A percentile compares a stretch with the other conserved stretches of the same genome.
Conservation (phyloP, 1,284 basidiomycete genomes). For the Naganishia sp. region DNA sequence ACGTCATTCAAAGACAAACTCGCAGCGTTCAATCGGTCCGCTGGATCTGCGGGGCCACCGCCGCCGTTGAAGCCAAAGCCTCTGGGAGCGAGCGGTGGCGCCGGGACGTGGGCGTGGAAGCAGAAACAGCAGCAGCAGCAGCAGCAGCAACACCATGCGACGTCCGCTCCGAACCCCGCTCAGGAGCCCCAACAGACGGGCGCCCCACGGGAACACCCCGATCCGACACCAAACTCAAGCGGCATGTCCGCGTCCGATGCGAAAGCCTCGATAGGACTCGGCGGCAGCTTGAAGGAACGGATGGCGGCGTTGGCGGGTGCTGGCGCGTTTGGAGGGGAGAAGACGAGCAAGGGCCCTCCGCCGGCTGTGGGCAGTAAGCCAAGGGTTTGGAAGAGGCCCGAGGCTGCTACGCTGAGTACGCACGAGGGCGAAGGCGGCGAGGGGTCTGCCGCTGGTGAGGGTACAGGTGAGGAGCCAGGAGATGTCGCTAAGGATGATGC, state of each 20-base stretch:
- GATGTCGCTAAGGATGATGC: slow-evolving; percentile 44
- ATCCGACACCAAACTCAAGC: slow-evolving; percentile 21
- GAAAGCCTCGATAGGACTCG: slow-evolving; percentile 68
- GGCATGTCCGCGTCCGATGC: slow-evolving; percentile 80
- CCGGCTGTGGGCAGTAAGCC: slow-evolving; percentile 68
- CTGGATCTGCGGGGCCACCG: slow-evolving; percentile 52
- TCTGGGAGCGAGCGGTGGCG: slow-evolving; percentile 54
- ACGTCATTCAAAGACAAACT: slow-evolving; percentile 54
- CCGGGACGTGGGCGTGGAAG: slow-evolving; percentile 55
- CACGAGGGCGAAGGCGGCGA: no score
- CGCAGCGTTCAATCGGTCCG: slow-evolving; percentile 51
- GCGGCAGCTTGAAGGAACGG: slow-evolving; percentile 77
- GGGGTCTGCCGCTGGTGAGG: not conserved
- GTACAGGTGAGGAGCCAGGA: slow-evolving; percentile 33
- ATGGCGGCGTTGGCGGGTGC: slow-evolving; percentile 84
- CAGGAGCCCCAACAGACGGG: slow-evolving; percentile 34
- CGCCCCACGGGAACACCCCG: slow-evolving; percentile 16
- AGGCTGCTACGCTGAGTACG: slow-evolving; percentile 39
- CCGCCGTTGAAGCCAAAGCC: slow-evolving; percentile 67
- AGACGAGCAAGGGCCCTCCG: slow-evolving; percentile 53
- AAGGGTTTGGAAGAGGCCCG: slow-evolving; percentile 69
- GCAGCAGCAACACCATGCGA: slow-evolving; percentile 5
- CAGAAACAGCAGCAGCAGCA: slow-evolving; percentile 46
- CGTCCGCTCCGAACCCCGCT: not conserved
- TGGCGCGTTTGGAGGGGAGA: slow-evolving; percentile 61